A percentile compares a stretch with the other conserved stretches of the same genome.
phyloP scores from a whole-genome alignment of 2,329 filamentous ascomycete genomes.

The Trichoderma semiorbis region DNA sequence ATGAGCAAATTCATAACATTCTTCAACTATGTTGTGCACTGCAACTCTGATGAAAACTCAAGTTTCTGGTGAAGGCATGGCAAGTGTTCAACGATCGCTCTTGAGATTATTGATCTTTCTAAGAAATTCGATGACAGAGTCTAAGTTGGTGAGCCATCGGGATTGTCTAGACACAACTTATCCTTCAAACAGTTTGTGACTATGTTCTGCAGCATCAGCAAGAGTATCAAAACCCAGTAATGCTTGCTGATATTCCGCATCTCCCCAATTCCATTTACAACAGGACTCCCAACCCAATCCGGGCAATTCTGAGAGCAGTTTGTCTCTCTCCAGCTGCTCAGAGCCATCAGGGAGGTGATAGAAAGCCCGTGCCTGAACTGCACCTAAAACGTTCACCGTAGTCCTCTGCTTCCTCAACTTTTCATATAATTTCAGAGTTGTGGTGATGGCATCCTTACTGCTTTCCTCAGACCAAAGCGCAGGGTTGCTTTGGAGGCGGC shows the following conservation, averaged over 20 bases:
- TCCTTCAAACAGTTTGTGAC: not conserved
- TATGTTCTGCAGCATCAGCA: not conserved
- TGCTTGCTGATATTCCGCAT: not conserved
- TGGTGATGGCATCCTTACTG: not conserved
- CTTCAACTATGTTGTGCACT: not conserved
- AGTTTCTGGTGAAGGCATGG: fast-evolving
- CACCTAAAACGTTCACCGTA: not conserved
- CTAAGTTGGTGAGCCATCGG: too few relatives aligned
- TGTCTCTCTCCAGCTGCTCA: not conserved
- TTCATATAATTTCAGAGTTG: not conserved
- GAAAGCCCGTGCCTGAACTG: not conserved
- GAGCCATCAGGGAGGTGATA: not conserved
- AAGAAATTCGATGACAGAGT: too few relatives aligned
- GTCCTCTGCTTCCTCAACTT: not conserved
- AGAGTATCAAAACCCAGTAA: not conserved
- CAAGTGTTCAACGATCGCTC: not conserved
- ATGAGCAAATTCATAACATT: not conserved
- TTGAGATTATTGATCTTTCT: not conserved
- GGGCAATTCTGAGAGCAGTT: not conserved
- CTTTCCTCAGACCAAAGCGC: not conserved
- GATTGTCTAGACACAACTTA: too few relatives aligned
- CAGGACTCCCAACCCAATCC: not conserved
- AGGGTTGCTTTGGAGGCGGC: not conserved
- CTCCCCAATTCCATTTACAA: not conserved
- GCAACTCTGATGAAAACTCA: not conserved